Evolutionary conservation across 129 eudicot species (phyloP).

Genomic region (Flaveria bidentis): DNA sequence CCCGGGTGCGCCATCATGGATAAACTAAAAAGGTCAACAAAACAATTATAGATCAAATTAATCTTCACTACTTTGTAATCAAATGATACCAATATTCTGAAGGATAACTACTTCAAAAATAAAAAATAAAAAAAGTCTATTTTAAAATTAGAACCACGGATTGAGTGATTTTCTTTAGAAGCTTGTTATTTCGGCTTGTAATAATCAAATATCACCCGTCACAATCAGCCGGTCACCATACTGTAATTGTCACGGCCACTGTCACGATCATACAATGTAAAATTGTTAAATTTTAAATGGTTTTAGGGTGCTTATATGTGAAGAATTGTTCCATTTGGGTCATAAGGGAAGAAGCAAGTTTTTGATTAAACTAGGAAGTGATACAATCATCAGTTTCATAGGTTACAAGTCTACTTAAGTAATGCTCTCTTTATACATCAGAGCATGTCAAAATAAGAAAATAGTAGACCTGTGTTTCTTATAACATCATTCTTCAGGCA

Average conservation of each 20-base stretch:
- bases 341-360: not conserved
- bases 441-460: constrained; percentile 29
- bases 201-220: no score
- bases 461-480: constrained; percentile 19
- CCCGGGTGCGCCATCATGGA: no score
- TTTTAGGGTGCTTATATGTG: not conserved
- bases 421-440: constrained; percentile 3
- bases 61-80: no score
- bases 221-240: no score
- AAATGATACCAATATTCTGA: no score
- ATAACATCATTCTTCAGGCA: constrained; percentile 13
- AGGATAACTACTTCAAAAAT: no score
- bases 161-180: no score
- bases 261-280: not conserved
- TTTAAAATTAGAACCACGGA: no score
- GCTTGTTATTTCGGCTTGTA: no score
- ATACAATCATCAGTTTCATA: not conserved
- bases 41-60: no score
- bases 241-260: not conserved
- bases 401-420: constrained; percentile 30
- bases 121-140: no score
- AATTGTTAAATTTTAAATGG: not conserved
- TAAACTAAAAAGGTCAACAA: no score
- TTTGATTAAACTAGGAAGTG: not conserved
- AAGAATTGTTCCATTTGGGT: not conserved